Percentiles rank a stretch among this genome's conserved stretches.
These are phyloP conservation scores for Fusarium begoniae DNA, from an alignment of 2,329 filamentous ascomycete genomes.

Conservation along the genomic window DNA sequence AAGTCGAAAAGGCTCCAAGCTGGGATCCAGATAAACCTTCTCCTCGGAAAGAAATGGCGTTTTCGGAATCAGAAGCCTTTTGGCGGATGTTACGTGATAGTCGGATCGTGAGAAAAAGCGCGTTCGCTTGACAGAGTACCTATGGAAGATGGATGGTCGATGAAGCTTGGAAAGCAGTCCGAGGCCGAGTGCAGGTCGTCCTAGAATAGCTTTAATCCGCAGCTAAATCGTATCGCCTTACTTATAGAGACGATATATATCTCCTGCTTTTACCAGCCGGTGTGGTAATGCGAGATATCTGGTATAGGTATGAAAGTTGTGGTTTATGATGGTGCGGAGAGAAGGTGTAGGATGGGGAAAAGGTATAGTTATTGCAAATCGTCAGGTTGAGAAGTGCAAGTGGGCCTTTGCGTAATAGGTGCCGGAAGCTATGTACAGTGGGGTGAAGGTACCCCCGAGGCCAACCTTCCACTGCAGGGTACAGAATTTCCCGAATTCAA, in stretches of 20 bases:
- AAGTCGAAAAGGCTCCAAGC: background rate
- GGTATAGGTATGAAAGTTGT: conserved; percentile 33
- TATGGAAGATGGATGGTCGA: conserved; percentile 26
- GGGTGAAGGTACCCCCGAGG: conserved; percentile 36
- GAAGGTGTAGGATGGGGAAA: conserved; percentile 44
- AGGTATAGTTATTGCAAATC: conserved; percentile 46
- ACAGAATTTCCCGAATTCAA: conserved; percentile 30
- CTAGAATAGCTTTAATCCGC: conserved; percentile 47
- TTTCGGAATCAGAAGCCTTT: background rate
- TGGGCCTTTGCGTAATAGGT: conserved; percentile 54
- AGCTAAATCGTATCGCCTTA: conserved; percentile 28
- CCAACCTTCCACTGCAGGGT: conserved; percentile 33
- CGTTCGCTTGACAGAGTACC: conserved; percentile 16
- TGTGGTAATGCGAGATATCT: conserved; percentile 23
- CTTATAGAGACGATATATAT: background rate
- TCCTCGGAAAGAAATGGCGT: background rate
- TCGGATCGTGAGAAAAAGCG: conserved; percentile 5
- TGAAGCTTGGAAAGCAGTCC: conserved; percentile 43
- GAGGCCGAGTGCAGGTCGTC: conserved; percentile 55
- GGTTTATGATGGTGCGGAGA: conserved; percentile 44
- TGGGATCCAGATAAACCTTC: background rate
- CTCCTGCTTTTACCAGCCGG: conserved; percentile 12
- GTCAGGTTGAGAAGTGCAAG: conserved; percentile 49
- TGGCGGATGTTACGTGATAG: background rate
- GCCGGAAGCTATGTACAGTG: conserved; percentile 36